Base-by-base conservation (phyloP, 78 protist species). In the Salpingoeca rosetta region DNA sequence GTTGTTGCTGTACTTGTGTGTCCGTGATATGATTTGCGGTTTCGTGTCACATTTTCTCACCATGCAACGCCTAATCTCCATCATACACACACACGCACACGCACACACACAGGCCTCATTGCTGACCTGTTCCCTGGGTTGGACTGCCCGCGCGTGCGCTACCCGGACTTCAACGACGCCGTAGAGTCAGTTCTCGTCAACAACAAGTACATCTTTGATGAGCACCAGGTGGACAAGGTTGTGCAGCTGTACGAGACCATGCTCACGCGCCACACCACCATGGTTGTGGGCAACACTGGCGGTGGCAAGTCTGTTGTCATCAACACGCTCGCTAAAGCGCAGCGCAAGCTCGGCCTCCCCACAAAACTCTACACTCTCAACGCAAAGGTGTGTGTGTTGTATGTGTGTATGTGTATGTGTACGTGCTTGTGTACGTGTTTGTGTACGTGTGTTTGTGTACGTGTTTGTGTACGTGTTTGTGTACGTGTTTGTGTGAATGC, bases 221-320 rank as follows among this genome's bases (percentile, higher is more conserved):
- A 7, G 36, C 44, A 76, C 56, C 96, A 94, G 85, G 90, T 91
- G 31, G 96, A 90, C 88, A 96, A 96, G 90, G 93, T 92, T 37
- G 72, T 94, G 40, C 97, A 96, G 85, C 83, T 96, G 57, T 94
- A 93, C 80, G 97, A 96, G 83, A 94, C 97, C 44, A 91, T 96
- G 94, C 76, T 78, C 79, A 93, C 83, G 1, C 90, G 98, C 3
- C 97, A 94, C 89, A 88, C 96, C 17, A 86, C 92, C 28, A 96
- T 96, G 98, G 80, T 93, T 31, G 98, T 96, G 24, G 98, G 98
- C 28, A 94, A 95, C n/a, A 92, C 98, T 0, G 92, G 92, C 0
- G 96, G 97, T 25, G 98, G 98, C 79, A 96, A 96, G 86, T 76
- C 92, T 10, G 92, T 90, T 0, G 92, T 93, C 35, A 78, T 96